A percentile compares a stretch with the other conserved stretches of the same genome.
phyloP scores from a whole-genome alignment of 352 stramenopile genomes.

The Phytophthora constricta region DNA sequence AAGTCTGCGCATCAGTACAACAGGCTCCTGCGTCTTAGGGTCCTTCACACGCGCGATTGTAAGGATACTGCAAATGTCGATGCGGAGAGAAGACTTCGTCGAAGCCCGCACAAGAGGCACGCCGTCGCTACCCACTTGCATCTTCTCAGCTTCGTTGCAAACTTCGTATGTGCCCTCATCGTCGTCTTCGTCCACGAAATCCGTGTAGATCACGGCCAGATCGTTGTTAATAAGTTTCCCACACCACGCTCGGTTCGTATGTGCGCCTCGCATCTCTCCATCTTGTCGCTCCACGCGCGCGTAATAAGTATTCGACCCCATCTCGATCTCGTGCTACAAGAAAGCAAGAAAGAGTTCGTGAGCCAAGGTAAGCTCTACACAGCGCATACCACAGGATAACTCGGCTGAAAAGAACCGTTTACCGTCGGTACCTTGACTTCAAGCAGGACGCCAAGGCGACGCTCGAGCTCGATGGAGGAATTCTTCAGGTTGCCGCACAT shows the following conservation, averaged over 20 bases:
- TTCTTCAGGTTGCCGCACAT: conserved; percentile 43
- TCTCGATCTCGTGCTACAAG: conserved; percentile 34
- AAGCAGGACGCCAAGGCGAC: conserved; percentile 45
- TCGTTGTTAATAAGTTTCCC: conserved; percentile 49
- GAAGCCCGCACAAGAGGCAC: conserved; percentile 17
- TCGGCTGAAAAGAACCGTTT: conserved; percentile 24
- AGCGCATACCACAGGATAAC: background rate
- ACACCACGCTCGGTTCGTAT: conserved; percentile 44
- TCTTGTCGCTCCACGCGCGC: conserved; percentile 45
- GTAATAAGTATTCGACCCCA: conserved; percentile 45
- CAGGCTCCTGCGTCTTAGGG: conserved; percentile 22
- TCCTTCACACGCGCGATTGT: conserved; percentile 38
- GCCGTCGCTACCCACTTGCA: conserved; percentile 25
- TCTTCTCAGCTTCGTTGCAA: conserved; percentile 9
- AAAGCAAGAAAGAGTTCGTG: conserved; percentile 6
- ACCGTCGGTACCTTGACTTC: conserved; percentile 46
- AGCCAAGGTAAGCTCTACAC: background rate
- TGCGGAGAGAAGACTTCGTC: conserved; percentile 27
- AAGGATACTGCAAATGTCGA: conserved; percentile 40
- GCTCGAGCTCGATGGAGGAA: conserved; percentile 41
- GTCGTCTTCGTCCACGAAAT: conserved; percentile 61
- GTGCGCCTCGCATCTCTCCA: conserved; percentile 45
- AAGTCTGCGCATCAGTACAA: conserved; percentile 48
- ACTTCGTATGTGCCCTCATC: conserved; percentile 29
- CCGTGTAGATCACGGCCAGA: conserved; percentile 44